Evolutionary conservation across 495 filamentous ascomycete species (phyloP), one percentile per base, ranked within the genome.

Genomic region (Penicillium canariense): DNA sequence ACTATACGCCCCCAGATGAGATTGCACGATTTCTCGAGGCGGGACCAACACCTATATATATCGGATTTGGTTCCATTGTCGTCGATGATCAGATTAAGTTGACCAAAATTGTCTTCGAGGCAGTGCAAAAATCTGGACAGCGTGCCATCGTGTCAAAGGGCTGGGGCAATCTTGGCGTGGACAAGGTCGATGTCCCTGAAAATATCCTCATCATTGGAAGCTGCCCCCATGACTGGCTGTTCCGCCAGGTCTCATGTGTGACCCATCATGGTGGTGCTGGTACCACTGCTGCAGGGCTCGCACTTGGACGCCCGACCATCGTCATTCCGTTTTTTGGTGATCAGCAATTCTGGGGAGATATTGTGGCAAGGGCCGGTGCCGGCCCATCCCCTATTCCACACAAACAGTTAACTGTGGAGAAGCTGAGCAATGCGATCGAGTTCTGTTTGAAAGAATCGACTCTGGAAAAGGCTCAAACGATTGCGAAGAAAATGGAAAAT

Each of bases 301-400:
- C 83, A 3, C 68, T 77, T 0, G 87, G 85, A 1, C 79, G 81
- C 31, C 89, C 89, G 3, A 92, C 89, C 0, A 78, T 89, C 1
- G 78, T 94, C 22, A 82, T 94, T 8, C 89, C 89, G 0, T 94
- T 94, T 71, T 93, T 94, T 60, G 89, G 89, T 4, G 89, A 93
- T 51, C 88, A 93, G 62, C 85, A 87, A 1, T 93, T 91, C 55
- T 93, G 89, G 89, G 89, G 89, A 15, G 72, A 80, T 1, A 88
- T 93, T 78, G 81, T 93, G 18, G 83, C 84, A 3, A 75, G 69
- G 39, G 84, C 87, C 15, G 86, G 87, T 5, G 89, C 88, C 1
- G 89, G 89, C 3, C 88, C 88, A 0, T 58, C 67, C 0, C 88
- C 89, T 0, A 87, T 91, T 52, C 85, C 87, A 0, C 79, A 84